phyloP scores from a whole-genome alignment of 2,329 filamentous ascomycete genomes.

The Phialophora chinensis region DNA sequence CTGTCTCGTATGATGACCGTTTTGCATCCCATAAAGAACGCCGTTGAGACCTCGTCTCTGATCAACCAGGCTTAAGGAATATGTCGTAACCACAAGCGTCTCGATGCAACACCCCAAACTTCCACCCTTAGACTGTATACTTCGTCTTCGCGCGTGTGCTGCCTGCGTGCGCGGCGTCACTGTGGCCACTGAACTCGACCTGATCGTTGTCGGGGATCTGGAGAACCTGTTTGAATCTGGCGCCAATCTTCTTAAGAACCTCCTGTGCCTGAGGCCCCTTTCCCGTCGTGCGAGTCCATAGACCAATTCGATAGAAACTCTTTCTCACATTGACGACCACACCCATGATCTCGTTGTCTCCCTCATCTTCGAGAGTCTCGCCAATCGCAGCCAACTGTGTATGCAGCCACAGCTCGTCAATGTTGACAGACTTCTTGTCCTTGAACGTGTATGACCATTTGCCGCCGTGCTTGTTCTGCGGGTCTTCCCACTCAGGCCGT shows the following conservation, averaged over 20 bases:
- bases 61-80: slow-evolving; percentile 9
- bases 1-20: slow-evolving; percentile 19
- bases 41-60: slow-evolving; percentile 23
- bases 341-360: slow-evolving; percentile 92
- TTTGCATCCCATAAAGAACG: slow-evolving; percentile 21
- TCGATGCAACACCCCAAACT: background rate
- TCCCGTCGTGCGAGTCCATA: slow-evolving; percentile 95
- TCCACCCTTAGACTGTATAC: slow-evolving; percentile 73
- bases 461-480: slow-evolving; percentile 98
- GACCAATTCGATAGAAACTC: slow-evolving; percentile 94
- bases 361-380: slow-evolving; percentile 94
- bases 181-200: slow-evolving; percentile 96
- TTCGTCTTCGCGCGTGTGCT: slow-evolving; percentile 97
- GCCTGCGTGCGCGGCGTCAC: slow-evolving; percentile 87
- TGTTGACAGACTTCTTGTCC: slow-evolving; percentile 88
- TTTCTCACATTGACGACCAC: slow-evolving; percentile 99
- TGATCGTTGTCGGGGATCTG: slow-evolving; percentile 75
- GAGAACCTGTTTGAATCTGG: slow-evolving; percentile 89
- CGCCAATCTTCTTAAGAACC: slow-evolving; percentile 81
- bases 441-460: slow-evolving; percentile 99
- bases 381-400: slow-evolving; percentile 96
- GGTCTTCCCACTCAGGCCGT: slow-evolving; percentile 97
- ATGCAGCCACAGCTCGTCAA: slow-evolving; percentile 95
- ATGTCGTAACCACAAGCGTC: slow-evolving; percentile 13
- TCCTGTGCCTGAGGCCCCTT: slow-evolving; percentile 82